Base-by-base conservation (phyloP, 495 filamentous ascomycete species). In the Tuber magnatum region DNA sequence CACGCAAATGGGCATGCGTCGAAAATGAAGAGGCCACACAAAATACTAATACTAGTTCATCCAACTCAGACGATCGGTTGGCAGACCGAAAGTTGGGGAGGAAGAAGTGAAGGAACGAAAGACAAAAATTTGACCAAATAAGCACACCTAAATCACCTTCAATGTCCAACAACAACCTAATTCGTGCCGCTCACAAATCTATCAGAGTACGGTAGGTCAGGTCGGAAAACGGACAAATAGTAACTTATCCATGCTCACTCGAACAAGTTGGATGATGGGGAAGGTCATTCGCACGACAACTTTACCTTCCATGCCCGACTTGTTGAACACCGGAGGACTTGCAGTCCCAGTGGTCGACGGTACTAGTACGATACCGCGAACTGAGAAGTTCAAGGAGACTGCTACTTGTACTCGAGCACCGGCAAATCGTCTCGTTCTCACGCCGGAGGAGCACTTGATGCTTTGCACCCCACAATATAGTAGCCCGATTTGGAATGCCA, bases 401-500 rank as follows among this genome's bases (percentile, higher is more conserved):
- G 7, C 44, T 14, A 46, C n/a, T n/a, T n/a, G n/a, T n/a, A n/a
- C n/a, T n/a, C n/a, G n/a, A n/a, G n/a, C n/a, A n/a, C n/a, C n/a
- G n/a, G 18, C 10, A 65, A 65, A 5, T 65, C 56, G 35, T 16
- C 56, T 35, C 28, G 6, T 65, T 8, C 14, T 65, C 16, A 16
- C 9, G 14, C 28, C 12, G 32, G n/a, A 61, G 51, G 6, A n/a
- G 48, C 24, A 65, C 56, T 65, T 65, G 56, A 35, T 65, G 56
- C 32, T 65, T 65, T 35, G 56, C 56, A 78, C 44, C 77, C 77
- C 77, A 78, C 76, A 71, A 65, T 70, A 78, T 71, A 69, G 44
- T 70, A 48, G 41, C 69, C n/a, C 76, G 35, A 72, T 74, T 70
- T 72, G 6, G 76, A 75, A 56, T 61, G 71, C 51, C 5, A 20